These are phyloP conservation scores for Phaeophleospora eucalypticola DNA, from an alignment of 2,329 filamentous ascomycete genomes.

Conservation along the genomic window DNA sequence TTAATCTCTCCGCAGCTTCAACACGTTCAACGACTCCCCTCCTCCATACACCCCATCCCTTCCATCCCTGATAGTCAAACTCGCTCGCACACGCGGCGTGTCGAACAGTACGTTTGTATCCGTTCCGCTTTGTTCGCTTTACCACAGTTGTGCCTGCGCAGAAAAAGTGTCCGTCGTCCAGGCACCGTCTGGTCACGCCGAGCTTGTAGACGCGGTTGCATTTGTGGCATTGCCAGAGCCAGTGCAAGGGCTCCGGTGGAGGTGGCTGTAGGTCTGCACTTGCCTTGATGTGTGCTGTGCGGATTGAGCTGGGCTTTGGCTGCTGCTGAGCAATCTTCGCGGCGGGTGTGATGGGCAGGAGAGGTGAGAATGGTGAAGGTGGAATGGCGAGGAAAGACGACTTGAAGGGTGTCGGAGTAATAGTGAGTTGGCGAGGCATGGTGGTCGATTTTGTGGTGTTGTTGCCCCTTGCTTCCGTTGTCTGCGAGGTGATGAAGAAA, in stretches of 20 bases:
- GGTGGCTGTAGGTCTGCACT: slow-evolving; percentile 20
- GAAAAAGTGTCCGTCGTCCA: slow-evolving; percentile 53
- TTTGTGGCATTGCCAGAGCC: slow-evolving; percentile 53
- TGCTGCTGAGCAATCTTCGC: background rate
- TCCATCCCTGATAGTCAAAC: slow-evolving; percentile 54
- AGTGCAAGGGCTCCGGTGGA: slow-evolving; percentile 37
- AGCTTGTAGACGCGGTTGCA: slow-evolving; percentile 47
- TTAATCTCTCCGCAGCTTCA: slow-evolving; percentile 23
- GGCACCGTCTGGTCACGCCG: slow-evolving; percentile 49
- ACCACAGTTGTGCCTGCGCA: slow-evolving; percentile 46
- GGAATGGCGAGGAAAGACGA: slow-evolving; percentile 43
- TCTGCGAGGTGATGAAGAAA: slow-evolving; percentile 5
- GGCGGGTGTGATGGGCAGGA: slow-evolving; percentile 21
- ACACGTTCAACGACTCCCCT: slow-evolving; percentile 23
- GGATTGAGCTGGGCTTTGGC: slow-evolving; percentile 2
- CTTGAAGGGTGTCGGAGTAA: slow-evolving; percentile 40
- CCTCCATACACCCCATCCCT: slow-evolving; percentile 44
- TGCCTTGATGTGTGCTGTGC: slow-evolving; percentile 13
- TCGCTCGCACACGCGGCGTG: slow-evolving; percentile 46
- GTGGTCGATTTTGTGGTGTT: slow-evolving; percentile 3
- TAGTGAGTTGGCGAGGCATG: slow-evolving; percentile 31
- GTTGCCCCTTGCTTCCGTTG: background rate
- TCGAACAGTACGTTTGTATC: slow-evolving; percentile 28
- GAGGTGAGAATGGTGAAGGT: slow-evolving; percentile 40
- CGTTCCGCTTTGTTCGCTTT: slow-evolving; percentile 31